These are phyloP conservation scores for Physaria fendleri DNA, from an alignment of 345 rosid species.

Conservation along the genomic window DNA sequence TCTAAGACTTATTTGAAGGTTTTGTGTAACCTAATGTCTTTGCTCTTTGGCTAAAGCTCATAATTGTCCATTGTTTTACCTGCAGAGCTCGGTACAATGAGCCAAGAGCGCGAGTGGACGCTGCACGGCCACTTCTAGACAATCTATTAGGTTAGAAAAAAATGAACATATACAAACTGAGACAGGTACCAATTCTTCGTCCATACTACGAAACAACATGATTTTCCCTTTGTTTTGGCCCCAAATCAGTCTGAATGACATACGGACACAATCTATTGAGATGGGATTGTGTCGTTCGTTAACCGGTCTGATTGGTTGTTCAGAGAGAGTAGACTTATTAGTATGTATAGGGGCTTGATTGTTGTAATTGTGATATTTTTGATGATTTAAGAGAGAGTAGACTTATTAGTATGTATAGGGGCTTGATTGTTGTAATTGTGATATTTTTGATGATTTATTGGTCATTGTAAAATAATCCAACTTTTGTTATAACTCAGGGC, in stretches of 20 bases:
- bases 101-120: slow-evolving; percentile 33
- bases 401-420: neutral
- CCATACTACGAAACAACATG: slow-evolving; percentile 1
- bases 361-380: slow-evolving; percentile 25
- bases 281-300: slow-evolving; percentile 12
- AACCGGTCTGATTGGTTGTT: slow-evolving; percentile 11
- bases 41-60: neutral
- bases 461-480: slow-evolving; percentile 15
- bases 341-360: neutral
- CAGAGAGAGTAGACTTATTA: slow-evolving; percentile 5
- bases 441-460: slow-evolving; percentile 4
- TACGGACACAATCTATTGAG: slow-evolving; percentile 2
- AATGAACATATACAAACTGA: slow-evolving; percentile 17
- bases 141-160: slow-evolving; percentile 41
- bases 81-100: too few relatives aligned
- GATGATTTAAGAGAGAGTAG: slow-evolving; percentile 12
- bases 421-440: slow-evolving; percentile 23
- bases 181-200: slow-evolving; percentile 2
- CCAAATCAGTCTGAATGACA: neutral
- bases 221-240: neutral
- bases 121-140: slow-evolving; percentile 59
- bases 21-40: neutral
- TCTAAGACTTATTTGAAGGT: neutral
- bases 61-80: slow-evolving; percentile 12
- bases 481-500: neutral